These are phyloP conservation scores for Didymella pomorum DNA, from an alignment of 2,329 filamentous ascomycete genomes.

Conservation along the genomic window DNA sequence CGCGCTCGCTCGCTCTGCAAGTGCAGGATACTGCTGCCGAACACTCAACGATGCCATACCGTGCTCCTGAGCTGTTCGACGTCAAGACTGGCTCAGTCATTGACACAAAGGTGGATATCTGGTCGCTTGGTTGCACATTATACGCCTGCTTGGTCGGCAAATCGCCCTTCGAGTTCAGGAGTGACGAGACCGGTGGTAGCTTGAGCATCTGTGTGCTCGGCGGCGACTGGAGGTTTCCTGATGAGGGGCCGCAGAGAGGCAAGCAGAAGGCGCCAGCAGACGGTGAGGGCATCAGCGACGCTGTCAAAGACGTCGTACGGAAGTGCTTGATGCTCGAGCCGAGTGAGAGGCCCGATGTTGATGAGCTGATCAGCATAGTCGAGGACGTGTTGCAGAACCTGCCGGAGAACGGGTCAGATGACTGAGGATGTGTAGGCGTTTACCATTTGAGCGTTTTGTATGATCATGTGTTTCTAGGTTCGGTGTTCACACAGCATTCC, in stretches of 20 bases:
- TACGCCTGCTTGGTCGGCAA: slow-evolving; percentile 97
- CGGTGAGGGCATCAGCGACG: slow-evolving; percentile 73
- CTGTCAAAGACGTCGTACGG: slow-evolving; percentile 86
- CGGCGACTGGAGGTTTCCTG: slow-evolving; percentile 96
- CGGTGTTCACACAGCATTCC: not conserved
- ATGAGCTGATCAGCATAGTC: slow-evolving; percentile 82
- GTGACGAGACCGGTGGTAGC: slow-evolving; percentile 93
- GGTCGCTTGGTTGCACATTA: slow-evolving; percentile 96
- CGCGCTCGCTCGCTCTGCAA: slow-evolving; percentile 85
- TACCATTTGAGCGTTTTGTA: not conserved
- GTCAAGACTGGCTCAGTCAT: slow-evolving; percentile 92
- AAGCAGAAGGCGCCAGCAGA: slow-evolving; percentile 60
- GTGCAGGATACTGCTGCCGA: slow-evolving; percentile 95
- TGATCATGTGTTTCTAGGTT: not conserved
- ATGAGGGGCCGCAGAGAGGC: slow-evolving; percentile 71
- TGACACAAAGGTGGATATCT: slow-evolving; percentile 97
- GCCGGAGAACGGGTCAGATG: slow-evolving; percentile 64
- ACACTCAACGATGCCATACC: slow-evolving; percentile 98
- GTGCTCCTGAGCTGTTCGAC: slow-evolving; percentile 96
- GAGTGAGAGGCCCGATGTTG: slow-evolving; percentile 83
- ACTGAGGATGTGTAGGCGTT: not conserved
- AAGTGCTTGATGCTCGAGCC: slow-evolving; percentile 88
- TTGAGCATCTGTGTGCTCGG: slow-evolving; percentile 91
- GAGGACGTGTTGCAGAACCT: slow-evolving; percentile 73
- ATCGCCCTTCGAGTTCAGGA: slow-evolving; percentile 93